phyloP scores from a whole-genome alignment of 192 early-diverging fungal species.

The Linnemannia schmuckeri region DNA sequence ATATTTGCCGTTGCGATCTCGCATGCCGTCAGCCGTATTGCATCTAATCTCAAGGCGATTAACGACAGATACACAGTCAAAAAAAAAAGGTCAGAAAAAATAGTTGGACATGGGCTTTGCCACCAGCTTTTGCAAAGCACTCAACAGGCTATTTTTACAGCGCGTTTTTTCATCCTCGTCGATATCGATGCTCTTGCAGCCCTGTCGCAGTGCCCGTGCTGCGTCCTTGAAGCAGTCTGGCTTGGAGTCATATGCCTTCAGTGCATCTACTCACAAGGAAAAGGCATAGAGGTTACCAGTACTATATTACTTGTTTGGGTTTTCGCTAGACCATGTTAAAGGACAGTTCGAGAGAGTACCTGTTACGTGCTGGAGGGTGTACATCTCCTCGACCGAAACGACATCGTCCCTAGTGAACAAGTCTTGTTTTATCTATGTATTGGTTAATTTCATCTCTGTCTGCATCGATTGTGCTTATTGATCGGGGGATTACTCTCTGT shows the following conservation, averaged over 20 bases:
- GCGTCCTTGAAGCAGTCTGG: slow-evolving; percentile 57
- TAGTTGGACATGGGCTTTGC: neutral
- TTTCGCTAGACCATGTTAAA: neutral
- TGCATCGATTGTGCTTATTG: neutral
- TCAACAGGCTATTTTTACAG: slow-evolving; percentile 27
- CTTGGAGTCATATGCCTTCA: slow-evolving; percentile 46
- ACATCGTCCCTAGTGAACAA: slow-evolving; percentile 10
- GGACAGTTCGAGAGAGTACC: neutral
- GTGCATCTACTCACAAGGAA: slow-evolving; percentile 8
- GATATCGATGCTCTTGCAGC: slow-evolving; percentile 52
- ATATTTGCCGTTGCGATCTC: slow-evolving; percentile 58
- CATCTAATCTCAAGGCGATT: slow-evolving; percentile 20
- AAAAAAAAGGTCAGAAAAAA: neutral
- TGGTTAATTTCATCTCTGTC: neutral
- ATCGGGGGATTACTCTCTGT: neutral
- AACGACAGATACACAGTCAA: neutral
- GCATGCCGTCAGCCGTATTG: slow-evolving; percentile 50
- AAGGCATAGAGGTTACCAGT: neutral
- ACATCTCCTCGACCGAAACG: slow-evolving; percentile 9
- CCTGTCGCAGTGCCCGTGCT: slow-evolving; percentile 30
- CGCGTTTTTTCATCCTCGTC: slow-evolving; percentile 50
- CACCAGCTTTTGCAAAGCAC: neutral
- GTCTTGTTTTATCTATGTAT: neutral
- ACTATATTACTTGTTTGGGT: neutral
- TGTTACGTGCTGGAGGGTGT: slow-evolving; percentile 24